Conservation (phyloP, 2,329 filamentous ascomycete genomes). For the Trichoderma harzianum region DNA sequence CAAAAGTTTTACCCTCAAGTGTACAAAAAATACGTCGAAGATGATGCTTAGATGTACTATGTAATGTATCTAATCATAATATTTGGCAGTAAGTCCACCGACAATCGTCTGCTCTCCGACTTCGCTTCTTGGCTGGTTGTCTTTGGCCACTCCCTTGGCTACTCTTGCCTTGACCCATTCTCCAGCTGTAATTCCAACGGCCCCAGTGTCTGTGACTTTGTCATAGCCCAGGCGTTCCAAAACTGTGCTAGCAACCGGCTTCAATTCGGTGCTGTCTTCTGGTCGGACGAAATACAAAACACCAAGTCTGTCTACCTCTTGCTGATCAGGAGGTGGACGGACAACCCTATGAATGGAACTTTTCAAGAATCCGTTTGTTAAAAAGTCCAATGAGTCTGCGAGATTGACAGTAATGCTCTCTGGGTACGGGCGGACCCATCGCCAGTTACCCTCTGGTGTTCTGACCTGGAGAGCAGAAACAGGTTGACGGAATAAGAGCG, state of each 20-base stretch:
- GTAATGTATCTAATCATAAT: slow-evolving; percentile 11
- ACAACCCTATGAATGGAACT: slow-evolving; percentile 44
- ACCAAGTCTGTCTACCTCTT: slow-evolving; percentile 45
- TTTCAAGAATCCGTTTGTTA: slow-evolving; percentile 43
- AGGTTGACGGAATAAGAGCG: not conserved
- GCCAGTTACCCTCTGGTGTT: not conserved
- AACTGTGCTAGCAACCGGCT: slow-evolving; percentile 31
- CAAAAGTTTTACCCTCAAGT: slow-evolving; percentile 45
- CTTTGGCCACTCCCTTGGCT: slow-evolving; percentile 8
- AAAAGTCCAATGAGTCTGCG: not conserved
- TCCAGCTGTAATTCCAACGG: slow-evolving; percentile 7
- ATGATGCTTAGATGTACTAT: slow-evolving; percentile 23
- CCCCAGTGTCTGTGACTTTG: not conserved
- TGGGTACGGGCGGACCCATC: not conserved
- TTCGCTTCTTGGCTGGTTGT: not conserved
- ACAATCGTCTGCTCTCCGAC: slow-evolving; percentile 7
- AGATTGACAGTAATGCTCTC: not conserved
- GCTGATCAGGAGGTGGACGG: slow-evolving; percentile 42
- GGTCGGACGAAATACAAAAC: slow-evolving; percentile 42
- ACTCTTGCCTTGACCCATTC: slow-evolving; percentile 19
- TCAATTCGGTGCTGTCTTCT: slow-evolving; percentile 33
- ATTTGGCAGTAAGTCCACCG: slow-evolving; percentile 9
- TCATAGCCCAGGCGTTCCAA: slow-evolving; percentile 31
- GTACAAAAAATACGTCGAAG: slow-evolving; percentile 46
- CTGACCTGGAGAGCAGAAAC: not conserved